Conservation (phyloP, 140 eudicot species). For the Anethum foeniculum region DNA sequence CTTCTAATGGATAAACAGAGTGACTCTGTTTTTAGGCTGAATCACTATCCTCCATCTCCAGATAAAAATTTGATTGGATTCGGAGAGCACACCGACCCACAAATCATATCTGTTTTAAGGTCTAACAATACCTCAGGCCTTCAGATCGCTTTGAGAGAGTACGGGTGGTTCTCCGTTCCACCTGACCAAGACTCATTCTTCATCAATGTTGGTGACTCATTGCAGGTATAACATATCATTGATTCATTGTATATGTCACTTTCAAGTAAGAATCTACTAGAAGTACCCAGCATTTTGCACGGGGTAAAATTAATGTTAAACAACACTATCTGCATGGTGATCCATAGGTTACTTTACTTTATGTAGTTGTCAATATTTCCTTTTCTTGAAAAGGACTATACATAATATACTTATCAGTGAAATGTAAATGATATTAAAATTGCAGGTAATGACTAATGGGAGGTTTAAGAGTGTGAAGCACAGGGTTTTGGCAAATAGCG, state of each 20-base stretch:
- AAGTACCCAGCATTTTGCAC: not conserved
- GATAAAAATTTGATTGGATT: slow-evolving; percentile 59
- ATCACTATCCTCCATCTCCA: slow-evolving; percentile 77
- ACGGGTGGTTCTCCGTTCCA: slow-evolving; percentile 61
- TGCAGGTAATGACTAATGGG: slow-evolving; percentile 72
- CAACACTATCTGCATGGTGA: not conserved
- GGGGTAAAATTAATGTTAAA: not conserved
- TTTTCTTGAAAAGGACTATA: slow-evolving; percentile 9
- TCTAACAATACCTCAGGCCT: slow-evolving; percentile 76
- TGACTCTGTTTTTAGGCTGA: slow-evolving; percentile 64
- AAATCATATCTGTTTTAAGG: slow-evolving; percentile 70
- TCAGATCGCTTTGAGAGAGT: slow-evolving; percentile 36
- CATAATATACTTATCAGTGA: not conserved
- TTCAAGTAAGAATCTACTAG: not conserved
- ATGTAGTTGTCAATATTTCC: not conserved
- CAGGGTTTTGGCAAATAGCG: slow-evolving; percentile 54
- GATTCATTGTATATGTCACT: not conserved
- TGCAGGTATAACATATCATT: slow-evolving; percentile 40
- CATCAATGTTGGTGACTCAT: slow-evolving; percentile 77
- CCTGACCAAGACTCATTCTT: slow-evolving; percentile 59
- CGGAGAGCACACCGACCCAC: slow-evolving; percentile 95
- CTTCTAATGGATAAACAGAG: slow-evolving; percentile 67
- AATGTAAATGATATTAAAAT: not conserved
- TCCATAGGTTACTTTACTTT: not conserved
- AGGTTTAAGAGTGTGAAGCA: slow-evolving; percentile 65